These are phyloP conservation scores for Skeletonema grethae DNA, from an alignment of 108 stramenopile genomes.

Conservation along the genomic window DNA sequence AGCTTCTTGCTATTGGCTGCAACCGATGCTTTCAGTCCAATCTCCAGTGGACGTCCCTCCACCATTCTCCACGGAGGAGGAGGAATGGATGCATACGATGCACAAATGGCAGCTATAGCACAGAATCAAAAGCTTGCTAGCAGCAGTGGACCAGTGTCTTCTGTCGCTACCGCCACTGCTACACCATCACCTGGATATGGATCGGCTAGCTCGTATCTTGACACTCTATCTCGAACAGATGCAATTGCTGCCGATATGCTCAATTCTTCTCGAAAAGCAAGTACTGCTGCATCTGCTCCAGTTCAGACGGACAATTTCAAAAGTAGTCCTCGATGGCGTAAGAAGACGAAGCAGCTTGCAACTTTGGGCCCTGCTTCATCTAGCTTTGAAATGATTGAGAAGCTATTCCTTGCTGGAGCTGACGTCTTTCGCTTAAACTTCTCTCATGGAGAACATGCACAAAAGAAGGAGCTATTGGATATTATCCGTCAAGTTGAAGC, in stretches of 20 bases:
- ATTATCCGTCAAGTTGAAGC: constrained; percentile 84
- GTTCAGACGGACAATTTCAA: constrained; percentile 32
- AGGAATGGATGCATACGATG: constrained; percentile 27
- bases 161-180: neutral
- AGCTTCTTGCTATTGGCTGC: constrained; percentile 1
- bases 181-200: neutral
- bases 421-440: constrained; percentile 97
- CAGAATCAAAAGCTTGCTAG: neutral
- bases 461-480: constrained; percentile 90
- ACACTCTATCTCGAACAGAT: constrained; percentile 2
- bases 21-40: constrained; percentile 23
- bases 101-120: constrained; percentile 16
- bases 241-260: constrained; percentile 5
- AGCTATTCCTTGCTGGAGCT: constrained; percentile 91
- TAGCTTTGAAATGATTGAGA: constrained; percentile 90
- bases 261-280: neutral
- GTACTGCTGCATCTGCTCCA: constrained; percentile 7
- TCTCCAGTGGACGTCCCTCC: constrained; percentile 5
- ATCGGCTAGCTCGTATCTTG: neutral
- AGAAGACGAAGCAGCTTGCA: constrained; percentile 90
- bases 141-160: neutral
- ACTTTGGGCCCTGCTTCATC: constrained; percentile 93
- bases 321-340: constrained; percentile 72
- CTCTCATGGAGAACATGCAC: constrained; percentile 92
- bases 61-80: neutral